Evolutionary conservation across 2,329 filamentous ascomycete genomes (phyloP), one percentile per base, ranked within the genome.

Genomic region (Macrophomina pseudophaseolina): DNA sequence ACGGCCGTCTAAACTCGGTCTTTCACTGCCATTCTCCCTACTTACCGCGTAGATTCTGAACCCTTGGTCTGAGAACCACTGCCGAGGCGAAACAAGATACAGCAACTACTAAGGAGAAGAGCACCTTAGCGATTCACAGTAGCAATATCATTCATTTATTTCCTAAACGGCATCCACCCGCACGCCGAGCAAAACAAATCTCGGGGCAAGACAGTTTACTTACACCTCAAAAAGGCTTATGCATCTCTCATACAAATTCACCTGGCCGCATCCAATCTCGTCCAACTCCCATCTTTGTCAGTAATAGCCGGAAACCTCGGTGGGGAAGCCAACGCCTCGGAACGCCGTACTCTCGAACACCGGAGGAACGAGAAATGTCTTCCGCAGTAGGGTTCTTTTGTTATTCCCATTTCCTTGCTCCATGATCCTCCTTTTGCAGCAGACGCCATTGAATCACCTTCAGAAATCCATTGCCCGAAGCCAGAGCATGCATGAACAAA

Each of bases 301-400:
- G 23, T 32, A 32, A 14, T 28, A 35, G 33, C 33, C 42, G 16
- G 42, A 38, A 30, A 8, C 32, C 49, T 30, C 14, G 33, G 49
- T 18, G 18, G 18, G 18, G 52, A 5, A 12, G 23, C 23, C 23
- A 54, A 54, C 52, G 52, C 52, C 52, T 23, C 18, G 32, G 11
- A 54, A 54, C 52, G 52, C 52, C 52, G 14, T 54, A 33, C 52
- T 54, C 14, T 38, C 16, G 33, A 54, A 54, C 52, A 18, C n/a
- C 16, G 32, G 32, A 18, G 11, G 32, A 54, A 38, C 14, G 32
- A 40, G 52, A 40, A 23, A 40, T 49, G 5, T 28, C 23, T 9
- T 18, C 46, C 23, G 18, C n/a, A 49, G n/a, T 7, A 49, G 4
- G 12, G n/a, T 23, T 28, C 8, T 6, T 49, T 49, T 16, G 7